Evolutionary conservation across 2,329 filamentous ascomycete genomes (phyloP), one percentile per base, ranked within the genome.

Genomic region (Aureobasidium sp.): DNA sequence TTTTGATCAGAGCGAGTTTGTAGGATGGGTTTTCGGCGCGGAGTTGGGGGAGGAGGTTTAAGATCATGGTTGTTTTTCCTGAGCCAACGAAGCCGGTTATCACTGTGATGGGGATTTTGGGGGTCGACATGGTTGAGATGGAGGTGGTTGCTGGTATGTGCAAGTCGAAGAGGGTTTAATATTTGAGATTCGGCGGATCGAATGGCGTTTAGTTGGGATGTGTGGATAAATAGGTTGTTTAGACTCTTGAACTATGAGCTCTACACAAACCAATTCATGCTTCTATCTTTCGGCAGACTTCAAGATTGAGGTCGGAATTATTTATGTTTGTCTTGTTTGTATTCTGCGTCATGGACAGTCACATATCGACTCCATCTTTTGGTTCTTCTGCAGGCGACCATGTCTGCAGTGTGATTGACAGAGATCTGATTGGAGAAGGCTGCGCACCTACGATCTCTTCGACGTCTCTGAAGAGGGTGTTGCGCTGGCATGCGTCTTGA

Each of bases 51-150:
- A 97, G 83, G 13, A 99, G 88, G 75, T 94, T 94, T 65, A 99
- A 86, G 66, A 99, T 91, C 63, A 99, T 82, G 2, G 94, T 97
- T 1, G 94, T 99, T 78, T 97, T 97, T 63, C 94, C 94, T 9
- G 91, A 93, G 71, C 94, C 94, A 16, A 97, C 84, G 77, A 97
- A 99, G 72, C 94, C 94, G 5, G 94, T 99, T 59, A 99, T 81
- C 71, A 99, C 95, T 50, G 93, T 97, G 73, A 97, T 89, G 5
- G 92, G 91, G 67, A 91, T 94, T 9, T 59, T 54, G 27, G 59
- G 42, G 21, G 60, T 39, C 16, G n/a, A 30, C 30, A 36, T 34
- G 25, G n/a, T 42, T 42, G 47, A 21, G 21, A 21, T 21, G 21
- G 21, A 21, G 21, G 21, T 3, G 36, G n/a, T 29, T 11, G 30